Evolutionary conservation across 371 early-diverging fungal species (phyloP).

Genomic region (Rhizopus arrhizus): DNA sequence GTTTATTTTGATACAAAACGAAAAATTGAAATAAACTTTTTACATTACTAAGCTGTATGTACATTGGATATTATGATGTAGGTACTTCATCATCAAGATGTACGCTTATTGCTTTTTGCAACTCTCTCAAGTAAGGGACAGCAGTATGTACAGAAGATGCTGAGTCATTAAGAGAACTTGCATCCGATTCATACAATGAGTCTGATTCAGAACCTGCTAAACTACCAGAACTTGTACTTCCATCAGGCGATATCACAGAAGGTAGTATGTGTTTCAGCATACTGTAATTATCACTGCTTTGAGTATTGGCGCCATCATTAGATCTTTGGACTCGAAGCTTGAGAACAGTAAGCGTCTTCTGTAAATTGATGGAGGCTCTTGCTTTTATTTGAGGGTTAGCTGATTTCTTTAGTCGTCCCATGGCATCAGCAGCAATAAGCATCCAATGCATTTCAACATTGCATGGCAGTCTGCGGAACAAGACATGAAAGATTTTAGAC

Average conservation of each 20-base stretch:
- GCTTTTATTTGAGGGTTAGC: constrained; percentile 29
- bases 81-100: constrained; percentile 5
- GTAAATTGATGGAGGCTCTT: constrained; percentile 33
- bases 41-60: neutral
- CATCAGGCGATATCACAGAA: constrained; percentile 1
- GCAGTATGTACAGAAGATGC: constrained; percentile 1
- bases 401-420: constrained; percentile 29
- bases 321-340: constrained; percentile 19
- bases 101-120: constrained; percentile 22
- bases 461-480: constrained; percentile 36
- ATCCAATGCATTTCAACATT: constrained; percentile 45
- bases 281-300: constrained; percentile 7
- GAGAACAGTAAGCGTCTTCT: constrained; percentile 26
- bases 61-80: neutral
- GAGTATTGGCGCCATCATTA: neutral
- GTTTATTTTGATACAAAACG: too few relatives aligned
- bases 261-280: constrained; percentile 18
- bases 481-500: constrained; percentile 35
- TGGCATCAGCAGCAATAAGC: constrained; percentile 38
- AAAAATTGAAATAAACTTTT: too few relatives aligned
- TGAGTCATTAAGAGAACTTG: constrained; percentile 4
- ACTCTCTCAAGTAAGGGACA: constrained; percentile 25
- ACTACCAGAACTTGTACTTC: constrained; percentile 22
- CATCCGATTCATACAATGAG: neutral
- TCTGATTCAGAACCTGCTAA: constrained; percentile 24